Evolutionary conservation across 306 rosid genomes (phyloP), one percentile per base, ranked within the genome.

Genomic region (Cicer pinnatifidum): DNA sequence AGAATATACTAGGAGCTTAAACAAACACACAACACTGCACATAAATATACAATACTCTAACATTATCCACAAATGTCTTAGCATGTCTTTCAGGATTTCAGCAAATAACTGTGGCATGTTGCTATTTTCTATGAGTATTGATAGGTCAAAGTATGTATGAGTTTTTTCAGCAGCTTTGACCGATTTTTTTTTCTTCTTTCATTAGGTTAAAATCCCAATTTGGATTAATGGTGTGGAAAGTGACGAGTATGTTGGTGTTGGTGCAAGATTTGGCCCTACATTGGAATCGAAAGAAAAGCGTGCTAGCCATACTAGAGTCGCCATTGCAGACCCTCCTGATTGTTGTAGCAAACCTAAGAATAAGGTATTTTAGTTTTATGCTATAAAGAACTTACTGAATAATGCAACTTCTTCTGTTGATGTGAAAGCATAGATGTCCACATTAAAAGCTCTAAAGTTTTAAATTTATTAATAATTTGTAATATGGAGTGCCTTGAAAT

Each of bases 301-400:
- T 80, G 98, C 97, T 51, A 94, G 82, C 80, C 88, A 82, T 81
- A 94, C 90, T 16, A 86, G 75, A 85, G 95, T 94, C 77, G 92
- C 86, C 69, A 87, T 94, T 52, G 98, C 97, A 1, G 95, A 94
- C 67, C 98, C 97, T 75, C 97, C 97, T 77, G 95, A 94, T 75
- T 94, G 89, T 86, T 94, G 98, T 76, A 82, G 79, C 78, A 40
- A 8, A 47, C 95, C 77, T 8, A 84, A 88, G 79, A 85, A 82
- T 58, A 88, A 85, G 86, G 98, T 91, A 84, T 69, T 69, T 70
- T 78, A 12, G 15, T 17, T 69, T 45, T 63, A 19, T 63, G 70
- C 57, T 69, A 23, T 81, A 6, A 1, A 45, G 17, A 71, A 52
- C 44, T 70, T 64, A 33, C 56, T 41, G 2, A 50, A 71, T 67